Evolutionary conservation across 2,329 filamentous ascomycete genomes (phyloP).

Genomic region (Bimuria novae-zelandiae): DNA sequence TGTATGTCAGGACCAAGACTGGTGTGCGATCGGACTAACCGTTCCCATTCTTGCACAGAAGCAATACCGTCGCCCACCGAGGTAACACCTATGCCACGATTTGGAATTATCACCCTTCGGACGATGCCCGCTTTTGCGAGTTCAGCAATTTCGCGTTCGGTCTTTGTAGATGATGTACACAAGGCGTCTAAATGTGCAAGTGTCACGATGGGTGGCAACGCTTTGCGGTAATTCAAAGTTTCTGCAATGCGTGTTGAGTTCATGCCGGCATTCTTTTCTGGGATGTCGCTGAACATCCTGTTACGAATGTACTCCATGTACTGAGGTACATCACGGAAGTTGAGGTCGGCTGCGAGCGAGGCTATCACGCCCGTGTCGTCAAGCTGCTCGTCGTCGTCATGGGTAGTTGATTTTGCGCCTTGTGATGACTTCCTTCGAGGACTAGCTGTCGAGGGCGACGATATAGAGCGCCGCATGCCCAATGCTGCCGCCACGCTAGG

Average conservation of each 20-base stretch:
- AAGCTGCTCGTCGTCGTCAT: slow-evolving; percentile 52
- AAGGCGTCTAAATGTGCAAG: slow-evolving; percentile 69
- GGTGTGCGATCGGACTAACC: slow-evolving; percentile 29
- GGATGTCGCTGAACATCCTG: slow-evolving; percentile 68
- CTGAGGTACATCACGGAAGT: slow-evolving; percentile 66
- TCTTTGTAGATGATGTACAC: slow-evolving; percentile 64
- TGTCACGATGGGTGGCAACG: slow-evolving; percentile 67
- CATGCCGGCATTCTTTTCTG: slow-evolving; percentile 63
- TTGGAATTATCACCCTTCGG: slow-evolving; percentile 66
- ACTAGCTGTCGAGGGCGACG: slow-evolving; percentile 45
- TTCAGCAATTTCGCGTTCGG: slow-evolving; percentile 70
- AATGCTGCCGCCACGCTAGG: slow-evolving; percentile 29
- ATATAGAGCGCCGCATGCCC: slow-evolving; percentile 36
- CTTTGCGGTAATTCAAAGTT: slow-evolving; percentile 63
- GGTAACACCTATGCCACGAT: slow-evolving; percentile 60
- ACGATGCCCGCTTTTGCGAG: slow-evolving; percentile 62
- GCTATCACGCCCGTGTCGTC: slow-evolving; percentile 64
- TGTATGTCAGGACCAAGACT: slow-evolving; percentile 30
- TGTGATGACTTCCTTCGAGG: slow-evolving; percentile 42
- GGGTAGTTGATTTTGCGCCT: slow-evolving; percentile 30
- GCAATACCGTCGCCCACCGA: slow-evolving; percentile 69
- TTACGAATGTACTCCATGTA: slow-evolving; percentile 64
- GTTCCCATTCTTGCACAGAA: slow-evolving; percentile 56
- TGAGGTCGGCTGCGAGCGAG: slow-evolving; percentile 60
- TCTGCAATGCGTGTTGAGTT: slow-evolving; percentile 66